Evolutionary conservation across 2,329 filamentous ascomycete species (phyloP).

Genomic region (Beauveria varroae): DNA sequence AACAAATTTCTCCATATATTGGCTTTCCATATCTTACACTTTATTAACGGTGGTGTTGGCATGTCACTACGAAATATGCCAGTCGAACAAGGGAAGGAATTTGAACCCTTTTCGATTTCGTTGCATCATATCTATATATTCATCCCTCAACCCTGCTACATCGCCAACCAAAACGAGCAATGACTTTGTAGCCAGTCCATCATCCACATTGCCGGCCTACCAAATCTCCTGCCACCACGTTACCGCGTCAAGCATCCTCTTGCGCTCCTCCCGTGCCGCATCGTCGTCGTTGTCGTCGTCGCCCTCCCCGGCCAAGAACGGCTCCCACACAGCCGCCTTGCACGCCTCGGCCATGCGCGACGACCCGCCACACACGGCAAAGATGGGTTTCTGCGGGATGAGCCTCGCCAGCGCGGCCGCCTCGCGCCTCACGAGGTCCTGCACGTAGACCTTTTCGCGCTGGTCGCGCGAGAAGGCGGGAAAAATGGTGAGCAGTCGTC

Average conservation of each 20-base stretch:
- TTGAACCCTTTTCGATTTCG: no score
- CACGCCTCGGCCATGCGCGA: conserved; percentile 52
- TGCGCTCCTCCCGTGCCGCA: conserved; percentile 30
- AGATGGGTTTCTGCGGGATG: conserved; percentile 34
- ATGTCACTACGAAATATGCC: no score
- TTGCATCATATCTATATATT: not conserved
- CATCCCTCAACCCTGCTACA: not conserved
- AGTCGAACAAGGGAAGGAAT: no score
- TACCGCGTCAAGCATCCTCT: conserved; percentile 27
- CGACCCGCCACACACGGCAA: conserved; percentile 49
- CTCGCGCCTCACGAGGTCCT: conserved; percentile 43
- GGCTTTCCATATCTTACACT: no score
- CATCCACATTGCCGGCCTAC: conserved; percentile 23
- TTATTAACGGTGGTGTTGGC: no score
- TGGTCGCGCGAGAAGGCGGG: conserved; percentile 44
- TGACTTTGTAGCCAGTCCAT: not conserved
- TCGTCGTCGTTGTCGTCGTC: conserved; percentile 24
- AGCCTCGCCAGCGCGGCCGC: conserved; percentile 24
- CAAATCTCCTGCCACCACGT: conserved; percentile 55
- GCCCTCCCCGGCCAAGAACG: conserved; percentile 30
- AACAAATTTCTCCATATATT: no score
- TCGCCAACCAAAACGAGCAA: no score
- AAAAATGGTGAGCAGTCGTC: conserved; percentile 23
- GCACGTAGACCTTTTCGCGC: conserved; percentile 46
- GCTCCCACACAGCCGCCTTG: conserved; percentile 42